Percentiles rank a stretch among this genome's conserved stretches.
Evolutionary conservation across 768 basidiomycete genomes (phyloP).

Genomic region (Podaxis pistillaris): DNA sequence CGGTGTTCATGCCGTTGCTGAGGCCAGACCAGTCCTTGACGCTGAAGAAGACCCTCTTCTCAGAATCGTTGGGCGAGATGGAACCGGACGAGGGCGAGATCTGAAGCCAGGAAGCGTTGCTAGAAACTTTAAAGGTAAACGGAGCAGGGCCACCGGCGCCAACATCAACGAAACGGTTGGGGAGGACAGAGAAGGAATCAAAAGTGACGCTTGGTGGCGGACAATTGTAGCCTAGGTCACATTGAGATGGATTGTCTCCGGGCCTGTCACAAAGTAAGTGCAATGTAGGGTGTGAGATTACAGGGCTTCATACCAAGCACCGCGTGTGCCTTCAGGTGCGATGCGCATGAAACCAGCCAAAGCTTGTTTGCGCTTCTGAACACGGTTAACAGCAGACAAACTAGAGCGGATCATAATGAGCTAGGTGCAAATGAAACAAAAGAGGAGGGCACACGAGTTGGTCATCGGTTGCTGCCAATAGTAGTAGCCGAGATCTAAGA

Average conservation of each 20-base stretch:
- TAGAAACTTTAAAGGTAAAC: constrained; percentile 50
- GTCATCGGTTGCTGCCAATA: constrained; percentile 74
- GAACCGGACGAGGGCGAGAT: constrained; percentile 46
- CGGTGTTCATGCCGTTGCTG: constrained; percentile 30
- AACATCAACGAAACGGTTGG: constrained; percentile 57
- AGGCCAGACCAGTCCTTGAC: constrained; percentile 59
- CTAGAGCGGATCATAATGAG: constrained; percentile 24
- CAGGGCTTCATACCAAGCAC: constrained; percentile 46
- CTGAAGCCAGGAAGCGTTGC: constrained; percentile 52
- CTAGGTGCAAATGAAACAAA: not conserved
- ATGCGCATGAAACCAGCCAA: constrained; percentile 61
- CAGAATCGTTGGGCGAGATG: constrained; percentile 44
- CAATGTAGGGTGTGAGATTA: not conserved
- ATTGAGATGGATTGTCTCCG: constrained; percentile 62
- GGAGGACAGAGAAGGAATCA: constrained; percentile 53
- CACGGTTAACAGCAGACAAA: constrained; percentile 52
- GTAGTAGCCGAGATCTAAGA: constrained; percentile 50
- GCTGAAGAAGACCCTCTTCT: constrained; percentile 53
- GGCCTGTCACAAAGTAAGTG: constrained; percentile 39
- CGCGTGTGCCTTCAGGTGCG: constrained; percentile 56
- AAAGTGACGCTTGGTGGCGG: constrained; percentile 47
- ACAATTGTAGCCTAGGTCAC: constrained; percentile 45
- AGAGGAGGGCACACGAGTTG: constrained; percentile 41
- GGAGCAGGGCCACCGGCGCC: constrained; percentile 57
- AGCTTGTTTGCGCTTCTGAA: constrained; percentile 54